Evolutionary conservation across 306 rosid genomes (phyloP), one percentile per base, ranked within the genome.

Genomic region (Ormosia emarginata): DNA sequence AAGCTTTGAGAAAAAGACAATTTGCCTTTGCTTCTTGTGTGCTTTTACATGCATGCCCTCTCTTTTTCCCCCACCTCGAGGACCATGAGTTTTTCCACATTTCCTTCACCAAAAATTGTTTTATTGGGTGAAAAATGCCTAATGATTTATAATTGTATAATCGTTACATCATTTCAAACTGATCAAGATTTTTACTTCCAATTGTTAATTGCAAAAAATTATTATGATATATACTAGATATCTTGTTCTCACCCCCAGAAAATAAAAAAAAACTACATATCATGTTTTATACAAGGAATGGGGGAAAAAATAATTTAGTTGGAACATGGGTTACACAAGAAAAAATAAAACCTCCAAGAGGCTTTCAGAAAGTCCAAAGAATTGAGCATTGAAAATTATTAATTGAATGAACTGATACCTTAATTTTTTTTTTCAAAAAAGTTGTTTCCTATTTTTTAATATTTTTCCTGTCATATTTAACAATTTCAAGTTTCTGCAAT

Each of bases 11-110:
- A 53, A 53, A 52, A 30, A 1, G 56, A 71, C 84, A 80, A 2
- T 39, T 39, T 8, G 34, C 41, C 7, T 34, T 59, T 58, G 58
- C 76, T 55, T 83, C 57, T 65, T 32, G 46, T 14, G 30, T 9
- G 34, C 52, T 78, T 70, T 79, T 75, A 68, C 89, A 76, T 61
- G 56, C 39, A 40, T 71, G 66, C 77, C 88, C 87, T 49, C 46
- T n/a, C 37, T 57, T 69, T n/a, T 49, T 39, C 59, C 74, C 57
- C 46, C 11, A 17, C n/a, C 47, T 49, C 44, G 14, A 47, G 46
- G 47, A 57, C 39, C 76, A 56, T 56, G 67, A 67, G 36, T 12
- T 59, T 18, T 69, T 30, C 17, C 29, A 11, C 7, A 11, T 30
- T 69, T 41, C 46, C 39, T 43, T 24, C 15, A 11, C 9, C 8